Evolutionary conservation across 768 basidiomycete genomes (phyloP).

Genomic region (Suillus hirtellus): DNA sequence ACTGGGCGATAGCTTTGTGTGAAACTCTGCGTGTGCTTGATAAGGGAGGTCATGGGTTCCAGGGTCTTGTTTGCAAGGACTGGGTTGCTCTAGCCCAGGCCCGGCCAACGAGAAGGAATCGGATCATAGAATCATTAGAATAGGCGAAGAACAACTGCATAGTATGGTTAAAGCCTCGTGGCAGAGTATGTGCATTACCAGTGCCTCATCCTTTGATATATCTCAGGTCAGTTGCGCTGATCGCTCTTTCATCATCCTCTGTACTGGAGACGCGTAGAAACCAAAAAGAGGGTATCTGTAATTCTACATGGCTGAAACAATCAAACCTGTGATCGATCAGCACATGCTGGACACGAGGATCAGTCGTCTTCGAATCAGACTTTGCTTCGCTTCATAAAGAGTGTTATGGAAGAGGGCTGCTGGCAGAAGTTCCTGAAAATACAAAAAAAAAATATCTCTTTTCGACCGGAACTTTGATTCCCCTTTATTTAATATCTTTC

Average conservation of each 20-base stretch:
- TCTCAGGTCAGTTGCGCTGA: neutral
- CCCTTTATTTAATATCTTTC: too few relatives aligned
- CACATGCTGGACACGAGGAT: slow-evolving; percentile 1
- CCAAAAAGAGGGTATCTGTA: slow-evolving; percentile 1
- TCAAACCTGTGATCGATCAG: neutral
- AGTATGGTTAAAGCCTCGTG: slow-evolving; percentile 8
- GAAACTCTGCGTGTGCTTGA: neutral
- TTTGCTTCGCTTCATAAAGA: neutral
- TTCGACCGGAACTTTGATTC: too few relatives aligned
- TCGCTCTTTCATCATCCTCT: neutral
- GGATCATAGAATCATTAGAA: slow-evolving; percentile 1
- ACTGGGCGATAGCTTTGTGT: slow-evolving; percentile 9
- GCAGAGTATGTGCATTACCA: neutral
- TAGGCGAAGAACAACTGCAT: neutral
- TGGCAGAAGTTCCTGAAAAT: neutral
- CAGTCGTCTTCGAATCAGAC: neutral
- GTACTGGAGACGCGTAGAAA: neutral
- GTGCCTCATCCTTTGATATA: neutral
- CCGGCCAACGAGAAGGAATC: neutral
- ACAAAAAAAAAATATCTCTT: too few relatives aligned
- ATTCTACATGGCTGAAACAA: neutral
- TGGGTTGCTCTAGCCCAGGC: neutral
- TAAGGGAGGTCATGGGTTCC: slow-evolving; percentile 8
- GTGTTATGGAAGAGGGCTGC: neutral
- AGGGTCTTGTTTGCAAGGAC: slow-evolving; percentile 2